Percentiles rank a stretch among this genome's conserved stretches.
Conservation (phyloP, 2,329 filamentous ascomycete species). For the Macrophomina pseudophaseolina region DNA sequence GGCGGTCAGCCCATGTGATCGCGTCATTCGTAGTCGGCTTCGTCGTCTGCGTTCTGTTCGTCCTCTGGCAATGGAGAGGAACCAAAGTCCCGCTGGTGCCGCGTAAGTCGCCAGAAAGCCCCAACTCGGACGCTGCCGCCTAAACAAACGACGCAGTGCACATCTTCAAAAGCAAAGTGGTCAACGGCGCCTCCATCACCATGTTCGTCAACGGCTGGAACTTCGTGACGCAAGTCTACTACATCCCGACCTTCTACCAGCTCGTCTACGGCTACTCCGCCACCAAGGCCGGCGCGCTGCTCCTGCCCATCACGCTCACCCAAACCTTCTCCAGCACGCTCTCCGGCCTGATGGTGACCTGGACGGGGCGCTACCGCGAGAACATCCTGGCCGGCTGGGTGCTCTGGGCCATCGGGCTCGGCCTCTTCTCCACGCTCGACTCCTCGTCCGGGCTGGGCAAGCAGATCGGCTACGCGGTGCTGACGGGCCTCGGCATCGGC, state of each 20-base stretch:
- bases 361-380: conserved; percentile 39
- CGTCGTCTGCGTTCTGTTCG: conserved; percentile 50
- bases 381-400: conserved; percentile 50
- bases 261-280: conserved; percentile 47
- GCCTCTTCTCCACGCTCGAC: conserved; percentile 26
- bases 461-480: conserved; percentile 60
- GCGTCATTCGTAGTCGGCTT: conserved; percentile 56
- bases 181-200: conserved; percentile 59
- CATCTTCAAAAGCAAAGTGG: conserved; percentile 60
- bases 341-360: conserved; percentile 59
- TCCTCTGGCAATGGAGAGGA: conserved; percentile 59
- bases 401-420: conserved; percentile 26
- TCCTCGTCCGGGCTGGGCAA: conserved; percentile 52
- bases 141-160: conserved; percentile 43
- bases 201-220: conserved; percentile 63
- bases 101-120: conserved; percentile 37
- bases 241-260: conserved; percentile 50
- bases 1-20: conserved; percentile 59
- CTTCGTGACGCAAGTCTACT: conserved; percentile 62
- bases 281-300: conserved; percentile 50
- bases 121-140: not conserved
- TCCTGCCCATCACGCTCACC: conserved; percentile 52
- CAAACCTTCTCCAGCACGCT: conserved; percentile 40
- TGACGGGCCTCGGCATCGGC: conserved; percentile 43
- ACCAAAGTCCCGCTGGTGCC: conserved; percentile 56